Base-by-base conservation (phyloP, 2,329 filamentous ascomycete species). In the Trichoderma endophyticum region DNA sequence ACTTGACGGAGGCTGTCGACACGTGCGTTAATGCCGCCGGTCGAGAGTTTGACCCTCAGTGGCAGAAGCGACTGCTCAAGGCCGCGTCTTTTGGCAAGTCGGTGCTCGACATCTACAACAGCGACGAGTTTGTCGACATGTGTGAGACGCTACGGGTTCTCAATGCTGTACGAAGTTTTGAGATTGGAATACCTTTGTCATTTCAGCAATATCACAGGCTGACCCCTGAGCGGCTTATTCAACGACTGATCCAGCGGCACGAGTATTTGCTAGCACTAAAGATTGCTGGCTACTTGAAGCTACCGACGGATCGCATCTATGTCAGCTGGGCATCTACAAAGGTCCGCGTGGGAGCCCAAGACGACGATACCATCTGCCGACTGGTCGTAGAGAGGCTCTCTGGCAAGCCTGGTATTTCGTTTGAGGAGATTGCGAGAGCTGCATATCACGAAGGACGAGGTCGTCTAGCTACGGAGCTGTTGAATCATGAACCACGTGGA, bases 41-140 rank as follows among this genome's bases (percentile, higher is more conserved):
- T 2, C 91, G 97, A 73, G 96, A 99, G 80, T 98, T 94, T 79
- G 93, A 91, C 77, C 86, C 92, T 2, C 90, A 95, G 78, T 97
- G 95, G 93, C 96, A 99, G 79, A 99, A 98, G 80, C 90, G 97
- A 76, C 86, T 99, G 1, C 86, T 99, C n/a, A 97, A 97, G 80
- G 96, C 96, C 6, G 96, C 96, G 0, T 98, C 95, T 0, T 98
- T 98, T 80, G 96, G 96, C 73, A 99, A 99, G 81, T 98, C 96
- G 0, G 96, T 98, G 0, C 87, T 99, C 4, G 96, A 98, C 77
- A 90, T 98, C 14, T 99, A 98, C 83, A 98, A 96, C 81, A 98
- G 95, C 78, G 96, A 99, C 78, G 95, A 99, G 75, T 99, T 98
- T 82, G 96, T 99, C 69, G 95, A 98, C 74, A 98, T 98, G 91